Percentiles rank a stretch among this genome's conserved stretches.
Evolutionary conservation across 176 grass and related monocot species (phyloP).

Genomic region (Otatea glauca): DNA sequence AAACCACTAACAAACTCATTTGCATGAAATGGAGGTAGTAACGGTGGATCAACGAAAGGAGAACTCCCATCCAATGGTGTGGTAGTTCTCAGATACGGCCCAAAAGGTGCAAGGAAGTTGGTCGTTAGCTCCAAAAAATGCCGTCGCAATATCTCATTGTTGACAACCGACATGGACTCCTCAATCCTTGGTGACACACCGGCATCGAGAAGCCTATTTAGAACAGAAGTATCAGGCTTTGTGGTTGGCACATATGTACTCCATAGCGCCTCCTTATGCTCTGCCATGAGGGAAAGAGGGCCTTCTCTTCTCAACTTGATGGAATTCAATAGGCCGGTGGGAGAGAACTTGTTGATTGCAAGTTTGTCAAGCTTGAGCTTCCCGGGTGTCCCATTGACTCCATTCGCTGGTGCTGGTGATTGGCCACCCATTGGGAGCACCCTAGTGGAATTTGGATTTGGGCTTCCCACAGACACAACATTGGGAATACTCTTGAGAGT

Average conservation of each 20-base stretch:
- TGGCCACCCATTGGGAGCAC: conserved; percentile 51
- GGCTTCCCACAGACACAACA: conserved; percentile 78
- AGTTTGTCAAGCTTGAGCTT: conserved; percentile 79
- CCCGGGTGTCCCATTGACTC: conserved; percentile 50
- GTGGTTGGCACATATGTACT: conserved; percentile 67
- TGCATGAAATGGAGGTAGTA: conserved; percentile 71
- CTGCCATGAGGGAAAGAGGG: conserved; percentile 93
- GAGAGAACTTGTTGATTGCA: conserved; percentile 82
- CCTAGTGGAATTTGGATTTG: conserved; percentile 71
- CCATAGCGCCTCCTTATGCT: conserved; percentile 95
- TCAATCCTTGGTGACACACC: conserved; percentile 77
- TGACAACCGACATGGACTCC: conserved; percentile 94
- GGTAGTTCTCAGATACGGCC: conserved; percentile 82
- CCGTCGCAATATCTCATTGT: conserved; percentile 95
- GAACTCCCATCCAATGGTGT: conserved; percentile 73
- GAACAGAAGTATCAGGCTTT: conserved; percentile 85
- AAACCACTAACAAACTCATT: conserved; percentile 85
- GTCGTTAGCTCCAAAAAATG: conserved; percentile 96
- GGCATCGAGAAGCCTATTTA: conserved; percentile 88
- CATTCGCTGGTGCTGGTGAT: conserved; percentile 32
- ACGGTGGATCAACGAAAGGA: conserved; percentile 79
- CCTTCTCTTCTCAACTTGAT: conserved; percentile 90
- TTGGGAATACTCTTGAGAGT: conserved; percentile 79
- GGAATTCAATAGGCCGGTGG: conserved; percentile 76
- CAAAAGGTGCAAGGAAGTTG: conserved; percentile 97